These are phyloP conservation scores for Cercophora scortea DNA, from an alignment of 495 filamentous ascomycete genomes.

Conservation along the genomic window DNA sequence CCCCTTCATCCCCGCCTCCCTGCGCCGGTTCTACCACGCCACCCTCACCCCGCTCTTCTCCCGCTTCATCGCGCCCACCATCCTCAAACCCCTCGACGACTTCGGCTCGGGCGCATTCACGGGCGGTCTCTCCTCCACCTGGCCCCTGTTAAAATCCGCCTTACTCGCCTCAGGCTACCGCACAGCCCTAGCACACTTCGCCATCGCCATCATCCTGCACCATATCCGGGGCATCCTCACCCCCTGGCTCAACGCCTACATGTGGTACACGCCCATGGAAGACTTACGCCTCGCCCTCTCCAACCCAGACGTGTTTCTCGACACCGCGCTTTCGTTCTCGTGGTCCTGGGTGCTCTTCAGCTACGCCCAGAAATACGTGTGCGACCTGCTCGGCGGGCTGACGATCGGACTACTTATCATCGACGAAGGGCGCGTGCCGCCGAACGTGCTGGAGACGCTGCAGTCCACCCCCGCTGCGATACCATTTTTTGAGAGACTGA, in stretches of 20 bases:
- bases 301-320: conserved; percentile 19
- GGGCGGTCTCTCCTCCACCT: background rate
- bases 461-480: background rate
- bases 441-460: background rate
- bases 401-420: background rate
- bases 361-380: conserved; percentile 1
- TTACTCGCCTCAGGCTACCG: conserved; percentile 8
- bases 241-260: conserved; percentile 8
- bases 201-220: conserved; percentile 12
- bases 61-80: too few species aligned
- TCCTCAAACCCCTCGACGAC: conserved; percentile 3
- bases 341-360: conserved; percentile 2
- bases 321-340: background rate
- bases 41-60: too few species aligned
- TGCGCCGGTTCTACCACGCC: too few species aligned
- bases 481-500: background rate
- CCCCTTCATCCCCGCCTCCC: too few species aligned
- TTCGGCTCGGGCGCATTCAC: conserved; percentile 5
- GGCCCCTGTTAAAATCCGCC: conserved; percentile 2
- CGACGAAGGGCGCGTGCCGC: background rate
- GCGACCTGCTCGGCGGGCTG: background rate
- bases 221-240: conserved; percentile 15
- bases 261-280: conserved; percentile 15
- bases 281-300: conserved; percentile 14
- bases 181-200: conserved; percentile 1